Conservation (phyloP, 2,329 filamentous ascomycete genomes). For the Aspergillus nomiae region DNA sequence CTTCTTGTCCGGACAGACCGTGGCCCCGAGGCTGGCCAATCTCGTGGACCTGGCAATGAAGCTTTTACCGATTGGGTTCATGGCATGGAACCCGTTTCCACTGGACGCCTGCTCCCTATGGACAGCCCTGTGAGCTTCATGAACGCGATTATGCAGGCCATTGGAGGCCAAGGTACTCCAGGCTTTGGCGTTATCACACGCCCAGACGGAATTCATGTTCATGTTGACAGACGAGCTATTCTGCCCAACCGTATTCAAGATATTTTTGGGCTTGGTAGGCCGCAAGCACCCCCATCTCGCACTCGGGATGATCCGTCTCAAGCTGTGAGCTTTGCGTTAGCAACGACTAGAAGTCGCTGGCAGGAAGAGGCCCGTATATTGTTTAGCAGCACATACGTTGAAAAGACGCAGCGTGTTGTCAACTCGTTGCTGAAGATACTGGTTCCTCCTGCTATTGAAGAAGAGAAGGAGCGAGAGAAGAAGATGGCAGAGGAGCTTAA, state of each 20-base stretch:
- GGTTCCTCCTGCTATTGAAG: conserved; percentile 80
- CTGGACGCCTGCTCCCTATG: conserved; percentile 47
- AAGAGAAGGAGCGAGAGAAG: conserved; percentile 71
- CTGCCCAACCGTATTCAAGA: conserved; percentile 58
- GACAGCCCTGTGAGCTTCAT: conserved; percentile 59
- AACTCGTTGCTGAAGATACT: conserved; percentile 71
- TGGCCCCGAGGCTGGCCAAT: conserved; percentile 37
- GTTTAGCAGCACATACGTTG: conserved; percentile 68
- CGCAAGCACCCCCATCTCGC: conserved; percentile 32
- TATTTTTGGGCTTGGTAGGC: conserved; percentile 40
- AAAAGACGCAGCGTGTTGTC: conserved; percentile 69
- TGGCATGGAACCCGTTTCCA: conserved; percentile 50
- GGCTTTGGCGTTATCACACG: conserved; percentile 46
- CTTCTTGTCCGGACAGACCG: conserved; percentile 68
- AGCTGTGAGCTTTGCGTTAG: conserved; percentile 73
- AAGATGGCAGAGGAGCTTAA: conserved; percentile 59
- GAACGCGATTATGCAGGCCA: conserved; percentile 60
- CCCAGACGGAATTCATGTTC: conserved; percentile 57
- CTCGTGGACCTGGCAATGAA: conserved; percentile 39
- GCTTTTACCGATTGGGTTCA: conserved; percentile 56
- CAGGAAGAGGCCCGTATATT: conserved; percentile 86
- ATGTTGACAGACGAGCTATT: conserved; percentile 54
- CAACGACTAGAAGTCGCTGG: conserved; percentile 76
- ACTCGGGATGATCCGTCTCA: conserved; percentile 59
- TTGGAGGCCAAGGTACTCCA: conserved; percentile 47